phyloP scores from a whole-genome alignment of 106 monocot species.

The Dioscorea dumetorum region DNA sequence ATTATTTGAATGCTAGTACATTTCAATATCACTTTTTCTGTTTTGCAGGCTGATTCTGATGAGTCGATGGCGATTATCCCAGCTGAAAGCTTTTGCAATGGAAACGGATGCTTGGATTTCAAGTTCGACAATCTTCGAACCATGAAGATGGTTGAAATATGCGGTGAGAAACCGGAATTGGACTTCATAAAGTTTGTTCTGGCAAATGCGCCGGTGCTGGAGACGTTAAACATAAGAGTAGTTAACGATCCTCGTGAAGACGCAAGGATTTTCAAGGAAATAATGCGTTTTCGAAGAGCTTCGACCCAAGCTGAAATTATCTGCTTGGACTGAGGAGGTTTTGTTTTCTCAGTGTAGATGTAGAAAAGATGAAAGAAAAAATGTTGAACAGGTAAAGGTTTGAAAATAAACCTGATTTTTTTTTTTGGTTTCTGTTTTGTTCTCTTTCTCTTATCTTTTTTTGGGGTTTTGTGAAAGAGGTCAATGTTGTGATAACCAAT shows the following conservation, averaged over 20 bases:
- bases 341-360: no score
- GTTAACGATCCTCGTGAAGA: neutral
- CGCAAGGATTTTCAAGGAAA: neutral
- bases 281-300: constrained; percentile 1
- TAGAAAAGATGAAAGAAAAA: no score
- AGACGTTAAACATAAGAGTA: neutral
- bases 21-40: no score
- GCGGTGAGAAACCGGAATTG: neutral
- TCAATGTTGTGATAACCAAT: no score
- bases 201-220: neutral
- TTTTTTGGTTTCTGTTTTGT: no score
- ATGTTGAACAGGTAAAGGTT: no score
- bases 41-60: constrained; percentile 11
- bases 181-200: neutral
- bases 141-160: neutral
- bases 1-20: neutral
- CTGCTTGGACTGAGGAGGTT: neutral
- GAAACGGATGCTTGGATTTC: neutral
- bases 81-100: neutral
- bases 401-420: no score
- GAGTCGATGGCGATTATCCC: constrained; percentile 11
- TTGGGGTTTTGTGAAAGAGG: no score
- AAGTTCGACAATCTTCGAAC: neutral
- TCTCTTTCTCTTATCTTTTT: no score
- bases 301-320: neutral